Evolutionary conservation across 495 filamentous ascomycete species (phyloP).

Genomic region (Penicillium fimorum): DNA sequence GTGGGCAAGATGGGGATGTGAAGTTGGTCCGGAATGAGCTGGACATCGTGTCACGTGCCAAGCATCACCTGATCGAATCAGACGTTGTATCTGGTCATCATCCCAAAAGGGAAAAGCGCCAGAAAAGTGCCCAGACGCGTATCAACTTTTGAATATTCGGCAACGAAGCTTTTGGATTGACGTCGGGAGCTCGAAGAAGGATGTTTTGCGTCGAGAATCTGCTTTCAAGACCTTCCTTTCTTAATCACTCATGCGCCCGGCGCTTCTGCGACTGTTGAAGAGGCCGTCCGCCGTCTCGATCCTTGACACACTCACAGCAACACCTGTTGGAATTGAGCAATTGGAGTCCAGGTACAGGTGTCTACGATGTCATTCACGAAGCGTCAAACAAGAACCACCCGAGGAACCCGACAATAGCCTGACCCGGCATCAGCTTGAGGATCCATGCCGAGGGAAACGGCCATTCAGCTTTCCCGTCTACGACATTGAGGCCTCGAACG

Average conservation of each 20-base stretch:
- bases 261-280: conserved; percentile 53
- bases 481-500: conserved; percentile 25
- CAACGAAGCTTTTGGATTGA: conserved; percentile 13
- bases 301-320: conserved; percentile 42
- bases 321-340: conserved; percentile 40
- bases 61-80: conserved; percentile 23
- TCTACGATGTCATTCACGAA: conserved; percentile 32
- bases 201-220: conserved; percentile 27
- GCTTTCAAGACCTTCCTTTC: conserved; percentile 17
- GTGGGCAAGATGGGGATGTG: conserved; percentile 32
- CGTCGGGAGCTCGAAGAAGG: conserved; percentile 19
- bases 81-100: conserved; percentile 14
- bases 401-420: conserved; percentile 7
- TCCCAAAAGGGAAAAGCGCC: conserved; percentile 26
- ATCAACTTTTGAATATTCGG: conserved; percentile 8
- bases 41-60: conserved; percentile 13
- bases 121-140: conserved; percentile 11
- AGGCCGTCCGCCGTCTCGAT: conserved; percentile 53
- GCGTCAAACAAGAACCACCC: conserved; percentile 1
- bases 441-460: conserved; percentile 13
- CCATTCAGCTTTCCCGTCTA: conserved; percentile 32
- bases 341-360: conserved; percentile 32
- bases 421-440: not conserved
- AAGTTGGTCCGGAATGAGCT: conserved; percentile 35
- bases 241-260: conserved; percentile 49